Percentiles rank a stretch among this genome's conserved stretches.
Evolutionary conservation across 805 yeast species (phyloP).

Genomic region (Ogataea minuta): DNA sequence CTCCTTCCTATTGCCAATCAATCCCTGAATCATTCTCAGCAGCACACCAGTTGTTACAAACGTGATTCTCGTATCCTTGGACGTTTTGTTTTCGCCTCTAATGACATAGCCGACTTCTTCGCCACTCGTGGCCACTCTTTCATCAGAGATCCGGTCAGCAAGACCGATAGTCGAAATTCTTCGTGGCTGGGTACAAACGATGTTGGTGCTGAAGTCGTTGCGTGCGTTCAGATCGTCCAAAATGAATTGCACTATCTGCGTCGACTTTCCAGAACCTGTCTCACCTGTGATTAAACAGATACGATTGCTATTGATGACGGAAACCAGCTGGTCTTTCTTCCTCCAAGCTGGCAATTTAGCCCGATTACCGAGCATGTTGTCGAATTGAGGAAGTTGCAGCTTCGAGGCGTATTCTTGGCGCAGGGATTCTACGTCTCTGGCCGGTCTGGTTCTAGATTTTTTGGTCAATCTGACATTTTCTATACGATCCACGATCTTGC

Average conservation of each 20-base stretch:
- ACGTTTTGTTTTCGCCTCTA: constrained; percentile 80
- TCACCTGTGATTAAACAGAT: constrained; percentile 89
- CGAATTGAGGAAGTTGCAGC: constrained; percentile 34
- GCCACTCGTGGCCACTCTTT: constrained; percentile 64
- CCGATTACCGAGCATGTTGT: constrained; percentile 43
- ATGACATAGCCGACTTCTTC: constrained; percentile 85
- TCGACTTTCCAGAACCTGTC: constrained; percentile 96
- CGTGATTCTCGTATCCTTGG: constrained; percentile 62
- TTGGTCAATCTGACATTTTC: constrained; percentile 6
- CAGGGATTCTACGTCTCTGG: constrained; percentile 35
- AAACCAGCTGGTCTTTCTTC: constrained; percentile 54
- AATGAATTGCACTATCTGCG: constrained; percentile 89
- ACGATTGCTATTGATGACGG: constrained; percentile 53
- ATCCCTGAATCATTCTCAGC: constrained; percentile 73
- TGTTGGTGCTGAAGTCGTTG: constrained; percentile 52
- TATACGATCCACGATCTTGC: not conserved
- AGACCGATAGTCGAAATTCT: constrained; percentile 93
- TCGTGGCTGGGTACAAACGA: constrained; percentile 92
- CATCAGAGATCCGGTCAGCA: constrained; percentile 89
- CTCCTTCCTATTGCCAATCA: constrained; percentile 28
- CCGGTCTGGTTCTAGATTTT: constrained; percentile 18
- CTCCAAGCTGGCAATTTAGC: constrained; percentile 80
- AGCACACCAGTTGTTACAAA: constrained; percentile 94
- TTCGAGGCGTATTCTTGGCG: constrained; percentile 36
- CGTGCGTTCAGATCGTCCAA: constrained; percentile 59